These are phyloP conservation scores for Penicillium crustosum DNA, from an alignment of 2,329 filamentous ascomycete genomes.

Conservation along the genomic window DNA sequence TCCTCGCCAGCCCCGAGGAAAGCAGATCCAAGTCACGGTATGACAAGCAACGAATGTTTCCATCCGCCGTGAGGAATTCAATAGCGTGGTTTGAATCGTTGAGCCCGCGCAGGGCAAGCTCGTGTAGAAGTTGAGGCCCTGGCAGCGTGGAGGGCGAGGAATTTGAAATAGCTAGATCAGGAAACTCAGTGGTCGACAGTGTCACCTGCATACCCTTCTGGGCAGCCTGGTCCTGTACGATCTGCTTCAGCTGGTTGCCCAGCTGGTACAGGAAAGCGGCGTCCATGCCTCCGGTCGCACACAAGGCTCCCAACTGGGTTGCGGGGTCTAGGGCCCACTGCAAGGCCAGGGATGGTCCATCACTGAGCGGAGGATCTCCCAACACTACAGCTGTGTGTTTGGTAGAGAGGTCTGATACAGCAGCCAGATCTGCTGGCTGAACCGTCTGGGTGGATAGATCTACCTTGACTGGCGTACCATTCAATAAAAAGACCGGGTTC, in stretches of 20 bases:
- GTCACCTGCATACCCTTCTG: conserved; percentile 15
- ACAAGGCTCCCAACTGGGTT: conserved; percentile 26
- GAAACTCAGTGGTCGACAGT: conserved; percentile 13
- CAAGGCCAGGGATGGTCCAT: conserved; percentile 18
- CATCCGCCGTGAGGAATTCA: conserved; percentile 60
- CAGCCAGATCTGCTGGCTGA: conserved; percentile 18
- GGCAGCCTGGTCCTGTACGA: conserved; percentile 26
- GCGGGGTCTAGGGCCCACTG: conserved; percentile 25
- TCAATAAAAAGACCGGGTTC: conserved; percentile 32
- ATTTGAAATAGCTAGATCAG: conserved; percentile 59
- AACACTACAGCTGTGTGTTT: conserved; percentile 30
- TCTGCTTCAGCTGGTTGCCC: conserved; percentile 29
- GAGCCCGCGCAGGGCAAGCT: conserved; percentile 57
- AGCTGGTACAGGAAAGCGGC: conserved; percentile 29
- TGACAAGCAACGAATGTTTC: conserved; percentile 51
- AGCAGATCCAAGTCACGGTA: conserved; percentile 63
- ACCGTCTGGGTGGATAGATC: conserved; percentile 23
- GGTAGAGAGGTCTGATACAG: conserved; percentile 6
- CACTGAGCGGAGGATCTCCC: conserved; percentile 8
- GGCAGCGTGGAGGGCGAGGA: conserved; percentile 51
- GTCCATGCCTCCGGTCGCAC: conserved; percentile 27
- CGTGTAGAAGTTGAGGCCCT: conserved; percentile 60
- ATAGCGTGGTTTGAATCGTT: conserved; percentile 54
- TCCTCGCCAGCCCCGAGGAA: conserved; percentile 57
- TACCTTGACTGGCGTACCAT: conserved; percentile 30